phyloP scores from a whole-genome alignment of 2,329 filamentous ascomycete species.

The Xylariaceae sp. region DNA sequence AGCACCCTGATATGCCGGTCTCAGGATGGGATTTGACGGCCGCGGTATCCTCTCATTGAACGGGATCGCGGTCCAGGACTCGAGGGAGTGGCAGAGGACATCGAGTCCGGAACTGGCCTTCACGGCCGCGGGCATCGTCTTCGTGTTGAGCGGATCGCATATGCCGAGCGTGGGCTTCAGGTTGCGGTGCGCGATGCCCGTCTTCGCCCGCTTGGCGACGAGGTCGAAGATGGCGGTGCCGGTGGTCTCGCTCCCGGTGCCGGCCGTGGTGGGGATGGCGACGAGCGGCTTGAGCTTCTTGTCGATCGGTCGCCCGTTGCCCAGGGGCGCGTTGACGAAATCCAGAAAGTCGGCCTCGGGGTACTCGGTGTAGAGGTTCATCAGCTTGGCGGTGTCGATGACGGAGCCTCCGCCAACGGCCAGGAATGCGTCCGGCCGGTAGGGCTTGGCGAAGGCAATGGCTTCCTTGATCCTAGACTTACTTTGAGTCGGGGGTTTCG shows the following conservation, averaged over 20 bases:
- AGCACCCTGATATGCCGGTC: constrained; percentile 94
- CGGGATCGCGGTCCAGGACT: constrained; percentile 97
- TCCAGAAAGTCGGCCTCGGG: constrained; percentile 93
- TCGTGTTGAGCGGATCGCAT: constrained; percentile 82
- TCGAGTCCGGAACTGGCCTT: constrained; percentile 91
- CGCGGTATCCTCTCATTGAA: constrained; percentile 84
- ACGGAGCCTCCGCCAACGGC: constrained; percentile 92
- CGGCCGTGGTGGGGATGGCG: constrained; percentile 82
- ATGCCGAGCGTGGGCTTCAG: constrained; percentile 95
- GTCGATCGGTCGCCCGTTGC: constrained; percentile 77
- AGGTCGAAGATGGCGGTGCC: constrained; percentile 98
- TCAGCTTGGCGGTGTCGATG: constrained; percentile 97
- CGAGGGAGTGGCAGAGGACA: constrained; percentile 91
- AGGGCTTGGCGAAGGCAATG: constrained; percentile 81
- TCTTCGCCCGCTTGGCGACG: constrained; percentile 87
- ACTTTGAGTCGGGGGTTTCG: too few relatives aligned
- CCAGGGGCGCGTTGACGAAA: constrained; percentile 95
- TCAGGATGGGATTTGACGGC: constrained; percentile 84
- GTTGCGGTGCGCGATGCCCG: constrained; percentile 91
- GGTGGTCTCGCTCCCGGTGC: constrained; percentile 90
- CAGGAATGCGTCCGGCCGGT: constrained; percentile 83
- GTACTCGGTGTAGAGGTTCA: constrained; percentile 93
- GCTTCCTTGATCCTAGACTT: constrained; percentile 75
- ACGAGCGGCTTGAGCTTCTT: constrained; percentile 74
- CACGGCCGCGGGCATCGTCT: constrained; percentile 93